These are phyloP conservation scores for Rosa lucieae DNA, from an alignment of 306 rosid genomes.

Conservation along the genomic window DNA sequence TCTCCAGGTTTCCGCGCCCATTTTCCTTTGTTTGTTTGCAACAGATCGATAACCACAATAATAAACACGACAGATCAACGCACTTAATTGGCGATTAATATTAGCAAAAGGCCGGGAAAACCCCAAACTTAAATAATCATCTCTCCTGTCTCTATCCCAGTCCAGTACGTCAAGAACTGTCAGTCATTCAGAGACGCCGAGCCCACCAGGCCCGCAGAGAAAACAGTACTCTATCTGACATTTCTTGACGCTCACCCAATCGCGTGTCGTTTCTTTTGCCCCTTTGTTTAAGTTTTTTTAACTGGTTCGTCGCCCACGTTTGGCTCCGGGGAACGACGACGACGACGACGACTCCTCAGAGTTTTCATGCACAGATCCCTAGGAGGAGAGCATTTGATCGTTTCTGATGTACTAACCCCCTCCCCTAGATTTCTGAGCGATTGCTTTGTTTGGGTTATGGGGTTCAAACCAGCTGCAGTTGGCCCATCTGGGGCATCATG, in stretches of 20 bases:
- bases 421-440: conserved; percentile 15
- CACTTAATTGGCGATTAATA: not conserved
- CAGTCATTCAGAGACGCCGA: not conserved
- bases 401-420: not conserved
- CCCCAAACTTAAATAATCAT: not conserved
- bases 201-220: not conserved
- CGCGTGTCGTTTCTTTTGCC: not conserved
- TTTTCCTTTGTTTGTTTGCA: not conserved
- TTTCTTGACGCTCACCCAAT: not conserved
- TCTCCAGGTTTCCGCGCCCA: not conserved
- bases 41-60: not conserved
- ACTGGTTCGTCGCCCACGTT: not conserved
- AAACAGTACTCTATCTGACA: not conserved
- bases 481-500: not conserved
- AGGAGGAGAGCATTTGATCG: conserved; percentile 12
- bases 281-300: not conserved
- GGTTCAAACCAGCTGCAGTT: not conserved
- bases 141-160: not conserved
- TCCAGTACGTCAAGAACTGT: not conserved
- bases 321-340: not conserved
- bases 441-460: conserved; percentile 10
- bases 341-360: not conserved
- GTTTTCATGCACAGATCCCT: conserved; percentile 19
- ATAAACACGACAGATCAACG: not conserved
- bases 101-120: not conserved